These are phyloP conservation scores for Kalmusia sp. DNA, from an alignment of 2,329 filamentous ascomycete genomes.

Conservation along the genomic window DNA sequence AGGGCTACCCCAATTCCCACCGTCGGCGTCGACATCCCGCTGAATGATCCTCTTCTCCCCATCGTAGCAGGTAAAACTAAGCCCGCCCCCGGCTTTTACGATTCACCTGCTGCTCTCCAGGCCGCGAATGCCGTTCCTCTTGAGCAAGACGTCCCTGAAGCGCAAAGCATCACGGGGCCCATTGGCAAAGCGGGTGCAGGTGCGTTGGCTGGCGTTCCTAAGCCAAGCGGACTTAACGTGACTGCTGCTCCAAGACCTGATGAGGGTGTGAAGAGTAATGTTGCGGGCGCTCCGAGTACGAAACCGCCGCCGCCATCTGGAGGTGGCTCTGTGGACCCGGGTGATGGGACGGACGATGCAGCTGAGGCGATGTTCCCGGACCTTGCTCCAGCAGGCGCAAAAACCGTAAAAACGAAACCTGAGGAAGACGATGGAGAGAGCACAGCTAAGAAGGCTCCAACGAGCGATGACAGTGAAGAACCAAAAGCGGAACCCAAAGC, in stretches of 20 bases:
- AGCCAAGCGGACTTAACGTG: not conserved
- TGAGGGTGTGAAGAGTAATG: not conserved
- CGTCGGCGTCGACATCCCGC: not conserved
- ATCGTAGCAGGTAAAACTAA: not conserved
- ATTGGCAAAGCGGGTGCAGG: conserved; percentile 18
- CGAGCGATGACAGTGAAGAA: not conserved
- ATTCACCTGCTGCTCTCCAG: not conserved
- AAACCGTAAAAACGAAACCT: too few species aligned
- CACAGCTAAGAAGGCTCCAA: conserved; percentile 8
- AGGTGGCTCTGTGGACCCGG: not conserved
- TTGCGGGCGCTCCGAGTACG: too few species aligned
- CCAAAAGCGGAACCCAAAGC: not conserved
- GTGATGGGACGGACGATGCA: not conserved
- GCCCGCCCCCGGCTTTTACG: not conserved
- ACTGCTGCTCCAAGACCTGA: not conserved
- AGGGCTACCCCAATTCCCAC: too few species aligned
- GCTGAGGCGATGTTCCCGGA: not conserved
- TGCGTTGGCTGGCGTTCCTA: conserved; percentile 15
- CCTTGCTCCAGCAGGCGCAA: not conserved
- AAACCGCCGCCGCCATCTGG: too few species aligned
- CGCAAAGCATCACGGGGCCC: not conserved
- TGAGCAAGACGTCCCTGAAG: not conserved
- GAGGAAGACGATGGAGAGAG: not conserved
- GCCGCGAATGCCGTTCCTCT: not conserved
- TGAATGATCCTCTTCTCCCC: not conserved